Base-by-base conservation (phyloP, 1,139 yeast genomes). In the Debaryomycetaceae sp. region DNA sequence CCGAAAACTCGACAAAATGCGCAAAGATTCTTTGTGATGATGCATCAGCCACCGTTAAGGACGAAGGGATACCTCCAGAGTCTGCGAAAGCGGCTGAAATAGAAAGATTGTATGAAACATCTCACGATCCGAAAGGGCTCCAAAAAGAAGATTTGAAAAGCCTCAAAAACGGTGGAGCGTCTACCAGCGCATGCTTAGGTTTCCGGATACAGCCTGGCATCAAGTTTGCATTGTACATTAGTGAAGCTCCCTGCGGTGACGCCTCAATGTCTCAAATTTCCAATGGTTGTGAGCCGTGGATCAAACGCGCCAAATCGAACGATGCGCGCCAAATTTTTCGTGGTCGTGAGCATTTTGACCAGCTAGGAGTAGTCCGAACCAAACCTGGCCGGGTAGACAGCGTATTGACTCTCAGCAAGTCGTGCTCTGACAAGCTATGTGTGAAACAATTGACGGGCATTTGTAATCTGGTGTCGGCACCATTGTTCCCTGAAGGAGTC, bases 201-300 rank as follows among this genome's bases (percentile, higher is more conserved):
- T 68, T 41, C 38, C 36, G 30, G 24, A 38, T 73, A 29, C 58
- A 49, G 24, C 32, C 42, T 0, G 56, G 49, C 4, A 46, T 68
- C 25, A 41, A 56, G 31, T 47, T 82, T 26, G 78, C 74, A 1
- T 45, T 87, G 33, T 81, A 77, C 37, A 60, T 83, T 2, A 77
- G 92, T 4, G 93, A 82, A 37, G 68, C 82, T 0, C 97, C 97
- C 0, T 87, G 98, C 58, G 98, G 98, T 1, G 97, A 87, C 48
- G 77, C 85, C 1, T 79, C 93, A 6, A 69, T 85, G 73, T 27
- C 49, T 22, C 39, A 41, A 25, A 26, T 41, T n/a, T 31, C 34
- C 25, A 31, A 27, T 22, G 39, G 30, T 7, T 37, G 40, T 10
- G 40, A 30, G 25, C 36, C 40, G 19, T 34, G 41, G 38, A 16